Percentiles rank a stretch among this genome's conserved stretches.
phyloP scores from a whole-genome alignment of 208 protist genomes.

The Trypanosomatidae sp. region DNA sequence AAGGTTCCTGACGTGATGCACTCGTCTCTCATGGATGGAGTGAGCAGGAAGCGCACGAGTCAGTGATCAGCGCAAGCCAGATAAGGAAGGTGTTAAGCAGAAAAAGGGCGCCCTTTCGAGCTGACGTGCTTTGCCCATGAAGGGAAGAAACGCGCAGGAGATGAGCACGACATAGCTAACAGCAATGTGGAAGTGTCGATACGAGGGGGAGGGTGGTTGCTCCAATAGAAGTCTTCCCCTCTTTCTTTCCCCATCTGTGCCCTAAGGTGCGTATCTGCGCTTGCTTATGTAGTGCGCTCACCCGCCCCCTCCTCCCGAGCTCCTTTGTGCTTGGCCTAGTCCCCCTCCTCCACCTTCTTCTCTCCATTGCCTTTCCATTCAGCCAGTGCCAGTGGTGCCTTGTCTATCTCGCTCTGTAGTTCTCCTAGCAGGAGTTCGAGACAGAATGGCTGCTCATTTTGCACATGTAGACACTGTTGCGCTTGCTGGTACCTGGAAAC shows the following conservation, averaged over 20 bases:
- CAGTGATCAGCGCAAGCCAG: neutral
- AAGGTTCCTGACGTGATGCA: neutral
- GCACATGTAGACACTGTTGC: neutral
- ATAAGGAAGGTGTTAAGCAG: neutral
- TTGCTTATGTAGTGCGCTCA: neutral
- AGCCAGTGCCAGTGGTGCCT: neutral
- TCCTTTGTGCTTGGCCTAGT: neutral
- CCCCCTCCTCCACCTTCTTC: neutral
- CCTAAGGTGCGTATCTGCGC: no score
- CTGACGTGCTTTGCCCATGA: neutral
- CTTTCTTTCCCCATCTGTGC: no score
- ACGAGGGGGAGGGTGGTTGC: neutral
- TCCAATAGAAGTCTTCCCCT: no score
- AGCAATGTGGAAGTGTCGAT: neutral
- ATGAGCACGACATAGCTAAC: neutral
- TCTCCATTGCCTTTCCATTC: neutral
- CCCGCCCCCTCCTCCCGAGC: neutral
- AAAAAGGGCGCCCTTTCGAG: neutral
- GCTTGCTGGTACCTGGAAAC: neutral
- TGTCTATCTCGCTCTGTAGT: neutral
- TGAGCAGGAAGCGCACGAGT: neutral
- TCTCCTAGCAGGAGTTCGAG: neutral
- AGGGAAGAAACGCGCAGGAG: neutral
- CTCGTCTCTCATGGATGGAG: neutral
- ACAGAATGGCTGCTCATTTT: neutral